Evolutionary conservation across 2,329 filamentous ascomycete species (phyloP).

Genomic region (Davidsoniella neocaledoniae): DNA sequence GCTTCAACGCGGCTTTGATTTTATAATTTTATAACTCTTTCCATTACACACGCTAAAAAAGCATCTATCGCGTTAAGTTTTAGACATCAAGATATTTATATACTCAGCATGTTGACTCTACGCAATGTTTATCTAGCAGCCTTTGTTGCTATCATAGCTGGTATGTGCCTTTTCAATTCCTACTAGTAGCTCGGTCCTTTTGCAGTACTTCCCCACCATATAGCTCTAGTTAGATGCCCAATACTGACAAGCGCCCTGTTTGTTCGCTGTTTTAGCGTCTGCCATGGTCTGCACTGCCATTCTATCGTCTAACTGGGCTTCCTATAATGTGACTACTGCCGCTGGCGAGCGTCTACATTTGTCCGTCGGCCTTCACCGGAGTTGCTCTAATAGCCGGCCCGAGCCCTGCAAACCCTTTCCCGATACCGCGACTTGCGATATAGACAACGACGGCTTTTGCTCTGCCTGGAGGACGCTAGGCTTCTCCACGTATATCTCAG

Average conservation of each 20-base stretch:
- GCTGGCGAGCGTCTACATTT: conserved; percentile 32
- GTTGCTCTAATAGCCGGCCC: conserved; percentile 52
- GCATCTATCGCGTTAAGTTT: too few species aligned
- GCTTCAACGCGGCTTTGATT: too few species aligned
- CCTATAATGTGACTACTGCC: conserved; percentile 38
- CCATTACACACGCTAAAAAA: too few species aligned
- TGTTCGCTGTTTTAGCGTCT: conserved; percentile 33
- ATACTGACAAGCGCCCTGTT: not conserved
- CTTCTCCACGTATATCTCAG: conserved; percentile 72
- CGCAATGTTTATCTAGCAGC: conserved; percentile 3
- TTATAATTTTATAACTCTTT: too few species aligned
- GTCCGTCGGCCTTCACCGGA: conserved; percentile 62
- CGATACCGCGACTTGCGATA: conserved; percentile 46
- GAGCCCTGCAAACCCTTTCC: conserved; percentile 41
- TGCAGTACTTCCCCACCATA: too few species aligned
- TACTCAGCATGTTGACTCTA: not conserved
- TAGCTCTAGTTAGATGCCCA: not conserved
- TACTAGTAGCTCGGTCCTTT: not conserved
- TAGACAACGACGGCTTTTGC: conserved; percentile 48
- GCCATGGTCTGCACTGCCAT: conserved; percentile 56
- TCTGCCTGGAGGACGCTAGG: conserved; percentile 79
- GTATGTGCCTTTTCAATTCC: conserved; percentile 1
- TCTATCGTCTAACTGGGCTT: conserved; percentile 53
- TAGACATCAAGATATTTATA: too few species aligned
- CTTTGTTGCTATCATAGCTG: conserved; percentile 2